Percentiles rank a stretch among this genome's conserved stretches.
phyloP scores from a whole-genome alignment of 169 alveolate species.

The Plasmodium gonderi region DNA sequence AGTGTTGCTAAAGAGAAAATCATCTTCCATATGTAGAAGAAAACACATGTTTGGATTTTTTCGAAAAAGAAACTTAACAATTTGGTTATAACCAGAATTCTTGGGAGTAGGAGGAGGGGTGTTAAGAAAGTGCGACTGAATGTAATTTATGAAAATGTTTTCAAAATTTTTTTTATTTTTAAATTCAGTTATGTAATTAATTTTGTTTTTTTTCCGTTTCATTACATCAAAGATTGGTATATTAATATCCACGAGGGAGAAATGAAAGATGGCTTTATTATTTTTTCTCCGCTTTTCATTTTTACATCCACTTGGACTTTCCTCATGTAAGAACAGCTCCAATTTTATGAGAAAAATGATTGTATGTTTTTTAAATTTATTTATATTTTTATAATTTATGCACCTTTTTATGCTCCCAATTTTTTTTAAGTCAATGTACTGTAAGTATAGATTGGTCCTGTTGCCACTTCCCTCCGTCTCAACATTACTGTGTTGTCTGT shows the following conservation, averaged over 20 bases:
- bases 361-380: slow-evolving; percentile 51
- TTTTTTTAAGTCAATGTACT: slow-evolving; percentile 32
- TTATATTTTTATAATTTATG: slow-evolving; percentile 33
- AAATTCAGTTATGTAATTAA: slow-evolving; percentile 47
- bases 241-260: slow-evolving; percentile 52
- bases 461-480: neutral
- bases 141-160: slow-evolving; percentile 44
- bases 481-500: neutral
- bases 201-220: slow-evolving; percentile 18
- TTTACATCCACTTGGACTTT: neutral
- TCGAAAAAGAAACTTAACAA: slow-evolving; percentile 22
- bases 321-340: neutral
- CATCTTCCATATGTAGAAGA: slow-evolving; percentile 41
- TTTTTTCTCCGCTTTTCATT: neutral
- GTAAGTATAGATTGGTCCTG: neutral
- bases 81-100: slow-evolving; percentile 3
- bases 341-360: slow-evolving; percentile 45
- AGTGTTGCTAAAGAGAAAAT: slow-evolving; percentile 15
- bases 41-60: slow-evolving; percentile 22
- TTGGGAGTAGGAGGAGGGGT: neutral
- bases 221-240: slow-evolving; percentile 52
- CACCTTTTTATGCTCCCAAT: slow-evolving; percentile 3
- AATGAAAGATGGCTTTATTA: slow-evolving; percentile 37
- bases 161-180: slow-evolving; percentile 43
- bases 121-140: slow-evolving; percentile 40